phyloP scores from a whole-genome alignment of 352 stramenopile genomes.

The Peronospora destructor region DNA sequence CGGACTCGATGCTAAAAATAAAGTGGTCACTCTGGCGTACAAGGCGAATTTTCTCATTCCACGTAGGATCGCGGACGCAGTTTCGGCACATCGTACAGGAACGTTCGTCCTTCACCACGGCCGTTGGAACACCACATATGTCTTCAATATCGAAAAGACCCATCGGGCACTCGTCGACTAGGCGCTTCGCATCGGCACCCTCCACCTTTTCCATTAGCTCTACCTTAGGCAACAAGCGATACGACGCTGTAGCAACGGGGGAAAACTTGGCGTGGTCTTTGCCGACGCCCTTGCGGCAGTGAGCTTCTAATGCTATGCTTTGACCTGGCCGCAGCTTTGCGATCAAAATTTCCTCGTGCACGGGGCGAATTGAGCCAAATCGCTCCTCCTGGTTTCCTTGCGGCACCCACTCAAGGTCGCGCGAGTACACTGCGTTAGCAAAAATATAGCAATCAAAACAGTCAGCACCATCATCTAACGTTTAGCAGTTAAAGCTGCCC shows the following conservation, averaged over 20 bases:
- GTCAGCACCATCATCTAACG: conserved; percentile 1
- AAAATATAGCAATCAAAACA: conserved; percentile 1
- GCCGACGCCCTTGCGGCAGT: conserved; percentile 91
- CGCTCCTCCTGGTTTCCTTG: conserved; percentile 93
- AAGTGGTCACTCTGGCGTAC: conserved; percentile 93
- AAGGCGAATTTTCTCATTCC: conserved; percentile 87
- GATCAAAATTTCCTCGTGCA: conserved; percentile 95
- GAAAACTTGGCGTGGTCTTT: conserved; percentile 98
- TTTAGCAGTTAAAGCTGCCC: neutral
- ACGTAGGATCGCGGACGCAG: conserved; percentile 88
- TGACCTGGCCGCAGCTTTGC: conserved; percentile 94
- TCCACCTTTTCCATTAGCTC: conserved; percentile 59
- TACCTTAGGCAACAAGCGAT: conserved; percentile 88
- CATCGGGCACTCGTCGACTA: conserved; percentile 66
- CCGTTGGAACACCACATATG: conserved; percentile 55
- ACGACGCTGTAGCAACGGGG: conserved; percentile 93
- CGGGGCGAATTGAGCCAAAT: conserved; percentile 77
- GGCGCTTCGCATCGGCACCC: conserved; percentile 51
- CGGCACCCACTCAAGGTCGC: conserved; percentile 93
- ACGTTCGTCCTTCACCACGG: conserved; percentile 79
- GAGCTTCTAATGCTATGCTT: conserved; percentile 93
- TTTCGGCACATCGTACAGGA: conserved; percentile 96
- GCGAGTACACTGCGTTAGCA: conserved; percentile 78
- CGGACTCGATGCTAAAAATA: conserved; percentile 89
- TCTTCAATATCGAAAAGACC: conserved; percentile 91